Evolutionary conservation across 768 basidiomycete genomes (phyloP), one percentile per base, ranked within the genome.

Genomic region (Panus rudis): DNA sequence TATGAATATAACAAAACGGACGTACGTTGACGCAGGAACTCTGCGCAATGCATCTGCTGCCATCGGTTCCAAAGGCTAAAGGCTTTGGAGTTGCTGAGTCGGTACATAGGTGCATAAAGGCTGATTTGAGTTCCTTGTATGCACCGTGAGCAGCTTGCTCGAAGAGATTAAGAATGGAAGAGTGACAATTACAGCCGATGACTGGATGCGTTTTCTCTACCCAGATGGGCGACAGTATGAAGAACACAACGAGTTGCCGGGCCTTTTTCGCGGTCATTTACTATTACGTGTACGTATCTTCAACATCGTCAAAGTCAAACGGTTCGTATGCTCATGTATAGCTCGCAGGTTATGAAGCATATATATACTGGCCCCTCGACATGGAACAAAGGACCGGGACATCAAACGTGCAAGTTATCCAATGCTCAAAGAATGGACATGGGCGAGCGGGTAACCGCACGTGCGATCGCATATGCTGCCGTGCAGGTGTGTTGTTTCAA

Each of bases 401-500:
- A n/a, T n/a, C n/a, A n/a, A n/a, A n/a, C n/a, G n/a, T n/a, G n/a
- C n/a, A n/a, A n/a, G n/a, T n/a, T n/a, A n/a, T n/a, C 16, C 23
- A 43, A 43, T 34, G 42, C 42, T 4, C 11, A 34, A 16, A 6
- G n/a, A 7, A 43, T 43, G 27, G 30, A 22, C 33, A 30, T 43
- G 28, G 22, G 7, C 10, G n/a, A n/a, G n/a, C 4, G 19, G 33
- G 24, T 43, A 17, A 37, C 42, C 4, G 31, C 42, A 16, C 42
- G 31, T 17, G 14, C 24, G 8, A 17, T 30, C 6, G 42, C 42
- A 11, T 43, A 43, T 23, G 30, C 35, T 14, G 32, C 16, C 4
- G 26, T 43, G 19, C 42, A 43, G 31, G 42, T 43, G 24, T 7
- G 30, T n/a, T n/a, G n/a, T n/a, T n/a, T n/a, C n/a, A n/a, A n/a